A percentile compares a stretch with the other conserved stretches of the same genome.
Evolutionary conservation across 2,329 filamentous ascomycete species (phyloP).

Genomic region (Alternaria sp.): DNA sequence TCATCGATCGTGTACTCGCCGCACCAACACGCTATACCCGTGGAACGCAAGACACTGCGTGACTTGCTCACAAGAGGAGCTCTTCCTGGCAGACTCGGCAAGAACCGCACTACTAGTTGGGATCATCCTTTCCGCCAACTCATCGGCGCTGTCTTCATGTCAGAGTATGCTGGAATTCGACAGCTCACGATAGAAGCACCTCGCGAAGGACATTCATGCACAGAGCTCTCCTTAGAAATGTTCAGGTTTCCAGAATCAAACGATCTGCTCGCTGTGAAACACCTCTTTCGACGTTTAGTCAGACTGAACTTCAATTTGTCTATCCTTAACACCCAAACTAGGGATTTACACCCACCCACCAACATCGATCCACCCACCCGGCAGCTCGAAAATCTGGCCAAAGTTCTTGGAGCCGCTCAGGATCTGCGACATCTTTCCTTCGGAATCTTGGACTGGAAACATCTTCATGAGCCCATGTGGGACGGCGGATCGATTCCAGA

Average conservation of each 20-base stretch:
- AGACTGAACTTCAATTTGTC: conserved; percentile 29
- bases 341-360: background rate
- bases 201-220: conserved; percentile 1
- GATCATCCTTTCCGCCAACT: conserved; percentile 40
- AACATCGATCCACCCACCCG: background rate
- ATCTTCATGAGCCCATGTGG: conserved; percentile 7
- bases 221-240: conserved; percentile 25
- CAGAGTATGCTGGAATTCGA: conserved; percentile 32
- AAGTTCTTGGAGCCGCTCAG: conserved; percentile 25
- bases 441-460: conserved; percentile 20
- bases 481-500: conserved; percentile 1
- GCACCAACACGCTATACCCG: conserved; percentile 28
- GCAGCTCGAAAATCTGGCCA: conserved; percentile 26
- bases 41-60: conserved; percentile 28
- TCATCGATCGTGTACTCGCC: conserved; percentile 37
- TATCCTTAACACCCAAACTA: background rate
- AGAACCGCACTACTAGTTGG: background rate
- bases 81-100: background rate
- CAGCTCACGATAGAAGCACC: conserved; percentile 25
- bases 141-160: conserved; percentile 33
- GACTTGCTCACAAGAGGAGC: conserved; percentile 31
- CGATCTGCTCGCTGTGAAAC: conserved; percentile 29
- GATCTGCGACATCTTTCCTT: conserved; percentile 31
- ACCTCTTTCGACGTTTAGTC: conserved; percentile 32
- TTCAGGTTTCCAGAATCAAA: conserved; percentile 25